These are phyloP conservation scores for Trichoderma koningii DNA, from an alignment of 2,329 filamentous ascomycete genomes.

Conservation along the genomic window DNA sequence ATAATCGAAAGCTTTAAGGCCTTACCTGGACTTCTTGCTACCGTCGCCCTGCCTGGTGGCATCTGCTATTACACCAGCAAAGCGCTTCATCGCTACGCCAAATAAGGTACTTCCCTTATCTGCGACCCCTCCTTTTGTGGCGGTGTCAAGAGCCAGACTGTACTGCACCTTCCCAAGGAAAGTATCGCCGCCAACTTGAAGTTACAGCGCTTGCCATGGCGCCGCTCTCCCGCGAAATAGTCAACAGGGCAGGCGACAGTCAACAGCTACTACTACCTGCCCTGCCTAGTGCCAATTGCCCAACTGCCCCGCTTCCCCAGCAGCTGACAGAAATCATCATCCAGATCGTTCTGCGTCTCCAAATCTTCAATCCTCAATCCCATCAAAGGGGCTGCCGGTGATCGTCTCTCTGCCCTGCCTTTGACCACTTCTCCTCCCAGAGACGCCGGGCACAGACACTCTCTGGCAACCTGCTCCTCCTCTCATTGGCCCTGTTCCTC, in stretches of 20 bases:
- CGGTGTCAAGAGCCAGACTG: not conserved
- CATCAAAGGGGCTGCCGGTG: constrained; percentile 22
- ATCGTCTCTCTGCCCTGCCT: constrained; percentile 4
- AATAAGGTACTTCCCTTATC: not conserved
- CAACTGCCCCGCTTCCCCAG: constrained; percentile 26
- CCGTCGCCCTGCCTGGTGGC: no score
- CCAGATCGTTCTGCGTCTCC: not conserved
- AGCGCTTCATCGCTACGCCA: not conserved
- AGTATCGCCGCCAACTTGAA: not conserved
- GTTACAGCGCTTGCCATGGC: not conserved
- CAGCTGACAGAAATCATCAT: constrained; percentile 22
- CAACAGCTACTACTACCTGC: no score
- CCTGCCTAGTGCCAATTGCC: no score
- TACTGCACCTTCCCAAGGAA: not conserved
- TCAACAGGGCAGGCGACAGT: no score
- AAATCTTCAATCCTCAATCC: constrained; percentile 7
- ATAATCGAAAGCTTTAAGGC: not conserved
- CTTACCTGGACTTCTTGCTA: no score
- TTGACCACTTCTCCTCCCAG: not conserved
- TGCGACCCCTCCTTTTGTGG: constrained; percentile 27
- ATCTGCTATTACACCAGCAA: no score
- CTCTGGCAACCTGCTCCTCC: not conserved
- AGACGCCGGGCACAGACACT: not conserved
- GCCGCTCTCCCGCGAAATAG: not conserved
- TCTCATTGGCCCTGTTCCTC: not conserved